Conservation (phyloP, 2,329 filamentous ascomycete genomes). For the Fusarium sp. region DNA sequence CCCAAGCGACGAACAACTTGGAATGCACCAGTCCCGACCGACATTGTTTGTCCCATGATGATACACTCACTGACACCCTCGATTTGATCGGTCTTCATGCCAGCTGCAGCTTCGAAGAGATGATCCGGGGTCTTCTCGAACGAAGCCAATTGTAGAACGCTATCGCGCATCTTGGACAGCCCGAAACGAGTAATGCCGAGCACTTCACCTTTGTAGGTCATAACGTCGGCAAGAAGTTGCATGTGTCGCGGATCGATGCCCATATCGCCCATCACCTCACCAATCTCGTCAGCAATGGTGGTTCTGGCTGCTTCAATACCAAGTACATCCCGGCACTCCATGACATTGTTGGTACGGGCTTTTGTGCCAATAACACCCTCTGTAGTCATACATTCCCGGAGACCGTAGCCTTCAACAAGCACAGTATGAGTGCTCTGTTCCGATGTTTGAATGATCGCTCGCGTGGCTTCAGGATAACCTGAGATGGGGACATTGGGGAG, state of each 20-base stretch:
- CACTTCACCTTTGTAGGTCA: conserved; percentile 99
- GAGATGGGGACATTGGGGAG: conserved; percentile 88
- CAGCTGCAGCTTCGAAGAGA: conserved; percentile 91
- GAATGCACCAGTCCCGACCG: conserved; percentile 90
- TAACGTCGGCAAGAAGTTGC: conserved; percentile 95
- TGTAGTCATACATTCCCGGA: conserved; percentile 90
- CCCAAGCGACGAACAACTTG: conserved; percentile 84
- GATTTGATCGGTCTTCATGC: conserved; percentile 91
- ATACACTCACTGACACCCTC: conserved; percentile 97
- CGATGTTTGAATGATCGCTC: conserved; percentile 88
- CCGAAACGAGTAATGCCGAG: conserved; percentile 97
- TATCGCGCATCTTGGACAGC: conserved; percentile 94
- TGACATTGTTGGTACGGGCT: conserved; percentile 84
- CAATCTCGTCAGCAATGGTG: conserved; percentile 91
- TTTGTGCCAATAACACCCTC: conserved; percentile 84
- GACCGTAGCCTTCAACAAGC: conserved; percentile 93
- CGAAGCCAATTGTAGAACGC: conserved; percentile 89
- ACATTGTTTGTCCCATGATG: conserved; percentile 97
- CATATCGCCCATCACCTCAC: conserved; percentile 91
- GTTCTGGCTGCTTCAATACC: conserved; percentile 93
- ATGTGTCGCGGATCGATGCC: conserved; percentile 97
- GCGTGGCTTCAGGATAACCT: conserved; percentile 84
- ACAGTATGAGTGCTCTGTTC: conserved; percentile 76
- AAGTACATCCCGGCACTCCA: conserved; percentile 87
- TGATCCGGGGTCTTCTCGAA: conserved; percentile 99